Percentiles rank a stretch among this genome's conserved stretches.
phyloP scores from a whole-genome alignment of 2,329 filamentous ascomycete species.

The Aureobasidium sp. region DNA sequence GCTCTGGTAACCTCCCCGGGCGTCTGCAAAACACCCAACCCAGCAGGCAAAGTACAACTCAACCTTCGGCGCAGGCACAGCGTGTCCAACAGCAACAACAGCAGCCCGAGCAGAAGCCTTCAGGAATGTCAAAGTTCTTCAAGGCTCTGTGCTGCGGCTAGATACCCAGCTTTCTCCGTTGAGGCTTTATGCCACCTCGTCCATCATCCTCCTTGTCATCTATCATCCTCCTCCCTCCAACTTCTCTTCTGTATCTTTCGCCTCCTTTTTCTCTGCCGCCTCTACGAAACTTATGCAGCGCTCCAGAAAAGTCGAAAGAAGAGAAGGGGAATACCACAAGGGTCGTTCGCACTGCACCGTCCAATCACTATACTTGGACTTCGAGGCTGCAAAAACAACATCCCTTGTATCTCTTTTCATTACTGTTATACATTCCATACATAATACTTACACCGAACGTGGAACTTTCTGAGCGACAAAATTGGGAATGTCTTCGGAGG shows the following conservation, averaged over 20 bases:
- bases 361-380: not conserved
- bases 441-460: conserved; percentile 10
- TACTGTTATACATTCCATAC: conserved; percentile 13
- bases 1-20: conserved; percentile 70
- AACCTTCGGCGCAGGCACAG: conserved; percentile 18
- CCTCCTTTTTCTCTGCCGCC: conserved; percentile 1
- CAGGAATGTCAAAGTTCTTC: conserved; percentile 85
- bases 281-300: conserved; percentile 10
- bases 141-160: conserved; percentile 84
- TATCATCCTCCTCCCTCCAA: not conserved
- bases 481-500: not conserved
- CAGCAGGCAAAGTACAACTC: conserved; percentile 16
- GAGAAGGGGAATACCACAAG: not conserved
- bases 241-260: conserved; percentile 3
- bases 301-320: not conserved
- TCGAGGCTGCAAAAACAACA: not conserved
- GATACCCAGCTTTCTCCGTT: not conserved
- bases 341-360: not conserved
- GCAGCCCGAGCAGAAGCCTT: conserved; percentile 62
- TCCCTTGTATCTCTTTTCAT: conserved; percentile 9
- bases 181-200: not conserved
- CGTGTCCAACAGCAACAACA: conserved; percentile 39
- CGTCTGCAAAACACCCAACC: conserved; percentile 15
- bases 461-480: conserved; percentile 2
- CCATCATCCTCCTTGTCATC: not conserved